Evolutionary conservation across 2,329 filamentous ascomycete genomes (phyloP).

Genomic region (Decorospora gaudefroyi): DNA sequence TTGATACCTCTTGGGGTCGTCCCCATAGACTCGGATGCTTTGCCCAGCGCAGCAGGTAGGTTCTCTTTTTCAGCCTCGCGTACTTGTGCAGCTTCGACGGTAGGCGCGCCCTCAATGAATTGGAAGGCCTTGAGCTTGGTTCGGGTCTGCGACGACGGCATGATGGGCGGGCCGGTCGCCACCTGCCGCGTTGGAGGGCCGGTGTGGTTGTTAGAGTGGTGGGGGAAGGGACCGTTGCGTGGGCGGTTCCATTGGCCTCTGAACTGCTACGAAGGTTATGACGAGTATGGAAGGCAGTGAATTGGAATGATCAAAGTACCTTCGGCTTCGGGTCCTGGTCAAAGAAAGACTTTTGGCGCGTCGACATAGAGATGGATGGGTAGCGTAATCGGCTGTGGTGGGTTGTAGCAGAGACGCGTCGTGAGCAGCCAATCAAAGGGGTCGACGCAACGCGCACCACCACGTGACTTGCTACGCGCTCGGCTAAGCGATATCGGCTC

Average conservation of each 20-base stretch:
- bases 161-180: constrained; percentile 49
- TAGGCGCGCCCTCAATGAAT: constrained; percentile 51
- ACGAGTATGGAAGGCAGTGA: constrained; percentile 9
- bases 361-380: constrained; percentile 47
- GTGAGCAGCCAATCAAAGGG: constrained; percentile 13
- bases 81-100: constrained; percentile 23
- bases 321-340: constrained; percentile 53
- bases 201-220: constrained; percentile 30
- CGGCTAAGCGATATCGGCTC: constrained; percentile 8
- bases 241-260: constrained; percentile 46
- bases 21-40: constrained; percentile 15
- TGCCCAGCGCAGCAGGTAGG: constrained; percentile 13
- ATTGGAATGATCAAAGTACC: constrained; percentile 32
- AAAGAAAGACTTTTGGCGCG: constrained; percentile 58
- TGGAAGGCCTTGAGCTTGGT: constrained; percentile 61
- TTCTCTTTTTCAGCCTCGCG: constrained; percentile 54
- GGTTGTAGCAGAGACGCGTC: constrained; percentile 23
- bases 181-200: constrained; percentile 40
- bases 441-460: constrained; percentile 5
- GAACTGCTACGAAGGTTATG: constrained; percentile 24
- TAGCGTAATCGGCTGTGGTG: constrained; percentile 5
- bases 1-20: constrained; percentile 33
- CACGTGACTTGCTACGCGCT: constrained; percentile 15
- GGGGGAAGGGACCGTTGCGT: constrained; percentile 36
- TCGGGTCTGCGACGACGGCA: constrained; percentile 58